These are phyloP conservation scores for Mycena vulgaris DNA, from an alignment of 768 basidiomycete genomes.

Conservation along the genomic window DNA sequence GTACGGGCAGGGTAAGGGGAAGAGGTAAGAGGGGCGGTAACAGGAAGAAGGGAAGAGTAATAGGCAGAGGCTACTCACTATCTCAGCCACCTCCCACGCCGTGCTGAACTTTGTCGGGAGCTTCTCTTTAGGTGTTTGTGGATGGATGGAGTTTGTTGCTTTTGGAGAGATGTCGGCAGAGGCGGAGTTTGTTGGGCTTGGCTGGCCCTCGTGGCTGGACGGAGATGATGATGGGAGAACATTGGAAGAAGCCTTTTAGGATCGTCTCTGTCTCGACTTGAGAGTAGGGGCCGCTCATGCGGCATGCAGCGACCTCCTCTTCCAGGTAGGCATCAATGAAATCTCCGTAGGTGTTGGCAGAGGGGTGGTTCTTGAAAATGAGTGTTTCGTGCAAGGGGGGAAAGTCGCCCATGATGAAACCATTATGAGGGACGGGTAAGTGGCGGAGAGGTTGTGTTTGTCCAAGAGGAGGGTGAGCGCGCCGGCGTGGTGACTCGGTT, in stretches of 20 bases:
- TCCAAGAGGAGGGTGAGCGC: conserved; percentile 33
- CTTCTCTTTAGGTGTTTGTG: background rate
- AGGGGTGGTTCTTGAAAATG: conserved; percentile 43
- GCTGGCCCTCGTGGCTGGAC: conserved; percentile 22
- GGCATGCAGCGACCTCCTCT: conserved; percentile 30
- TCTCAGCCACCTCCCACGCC: background rate
- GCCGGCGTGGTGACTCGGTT: conserved; percentile 15
- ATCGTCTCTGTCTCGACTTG: conserved; percentile 28
- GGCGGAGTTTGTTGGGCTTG: conserved; percentile 24
- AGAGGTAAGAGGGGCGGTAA: background rate
- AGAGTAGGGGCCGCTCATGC: conserved; percentile 38
- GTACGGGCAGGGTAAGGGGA: too few species aligned
- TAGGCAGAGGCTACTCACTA: background rate
- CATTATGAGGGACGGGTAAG: conserved; percentile 36
- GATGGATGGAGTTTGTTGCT: background rate
- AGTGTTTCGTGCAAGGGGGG: background rate
- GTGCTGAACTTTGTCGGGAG: background rate
- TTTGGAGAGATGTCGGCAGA: background rate
- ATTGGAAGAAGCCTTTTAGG: conserved; percentile 31
- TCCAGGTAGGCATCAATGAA: conserved; percentile 30
- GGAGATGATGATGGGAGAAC: conserved; percentile 30
- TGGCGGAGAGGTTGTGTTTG: conserved; percentile 15
- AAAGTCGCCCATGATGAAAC: conserved; percentile 27
- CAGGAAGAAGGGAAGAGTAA: background rate
- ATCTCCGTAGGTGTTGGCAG: conserved; percentile 4